Base-by-base conservation (phyloP, 1,139 yeast species). In the Magnusiomyces tetraspermus region DNA sequence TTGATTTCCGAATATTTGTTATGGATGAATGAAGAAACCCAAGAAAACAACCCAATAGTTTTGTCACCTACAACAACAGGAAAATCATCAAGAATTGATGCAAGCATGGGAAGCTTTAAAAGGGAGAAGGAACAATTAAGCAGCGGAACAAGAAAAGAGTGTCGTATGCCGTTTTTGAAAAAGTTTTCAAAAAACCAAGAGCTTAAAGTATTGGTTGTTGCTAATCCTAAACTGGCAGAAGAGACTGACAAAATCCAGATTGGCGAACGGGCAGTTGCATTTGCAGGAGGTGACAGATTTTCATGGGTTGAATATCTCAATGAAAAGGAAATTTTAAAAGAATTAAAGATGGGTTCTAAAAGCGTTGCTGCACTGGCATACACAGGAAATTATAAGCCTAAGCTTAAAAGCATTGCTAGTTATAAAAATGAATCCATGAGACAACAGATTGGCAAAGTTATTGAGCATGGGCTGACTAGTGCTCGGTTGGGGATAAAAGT, bases 291-390 rank as follows among this genome's bases (percentile, higher is more conserved):
- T 11, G 26, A 31, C 6, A 40, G 31, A 22, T 45, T 31, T 21
- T 45, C 48, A 19, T 45, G 48, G 48, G 30, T 45, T 30, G 48
- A 45, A 30, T 45, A 31, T 31, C 8, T 45, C 3, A 5, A 38
- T 10, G 48, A 21, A 31, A 30, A 28, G n/a, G 48, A 45, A 15
- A 40, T 45, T 5, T 24, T 19, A 15, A 17, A 38, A 38, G 42
- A 38, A 19, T 4, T 38, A n/a, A 38, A 38, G 15, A 10, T 33
- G 10, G 17, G n/a, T 33, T 33, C 38, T 8, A 33, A 33, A 33
- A n/a, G n/a, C n/a, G n/a, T n/a, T n/a, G n/a, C n/a, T n/a, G n/a
- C n/a, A n/a, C n/a, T n/a, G n/a, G n/a, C n/a, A n/a, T n/a, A n/a
- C n/a, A n/a, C n/a, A n/a, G n/a, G 17, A 33, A 33, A 8, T 33